Evolutionary conservation across 148 eudicot species (phyloP).

Genomic region (Silene conica): DNA sequence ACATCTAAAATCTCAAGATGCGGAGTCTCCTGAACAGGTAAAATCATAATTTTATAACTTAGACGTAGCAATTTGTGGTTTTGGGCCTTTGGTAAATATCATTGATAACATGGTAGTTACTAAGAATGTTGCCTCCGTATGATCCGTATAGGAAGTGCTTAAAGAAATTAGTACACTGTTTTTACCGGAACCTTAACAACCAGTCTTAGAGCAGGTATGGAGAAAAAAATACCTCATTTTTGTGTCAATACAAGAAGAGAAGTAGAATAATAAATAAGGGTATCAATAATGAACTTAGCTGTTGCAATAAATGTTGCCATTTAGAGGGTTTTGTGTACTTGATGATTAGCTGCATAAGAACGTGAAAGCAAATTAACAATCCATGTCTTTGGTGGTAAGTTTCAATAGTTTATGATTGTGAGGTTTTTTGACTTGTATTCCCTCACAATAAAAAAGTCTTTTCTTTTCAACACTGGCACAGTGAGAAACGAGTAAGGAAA

Average conservation of each 20-base stretch:
- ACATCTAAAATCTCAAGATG: slow-evolving; percentile 28
- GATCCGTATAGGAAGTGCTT: neutral
- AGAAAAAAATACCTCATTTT: neutral
- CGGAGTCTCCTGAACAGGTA: slow-evolving; percentile 78
- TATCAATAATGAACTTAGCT: neutral
- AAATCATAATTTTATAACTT: neutral
- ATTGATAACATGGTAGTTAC: neutral
- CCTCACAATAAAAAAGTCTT: no score
- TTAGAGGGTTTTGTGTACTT: neutral
- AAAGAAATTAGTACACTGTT: neutral
- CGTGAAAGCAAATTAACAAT: neutral
- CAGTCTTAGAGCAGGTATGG: neutral
- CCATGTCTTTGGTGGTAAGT: neutral
- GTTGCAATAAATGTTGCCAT: neutral
- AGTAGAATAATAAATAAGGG: neutral
- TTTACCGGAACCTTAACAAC: neutral
- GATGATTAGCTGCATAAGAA: neutral
- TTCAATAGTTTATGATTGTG: neutral
- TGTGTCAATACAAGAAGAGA: neutral
- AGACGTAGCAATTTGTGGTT: neutral
- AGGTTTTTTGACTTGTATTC: neutral
- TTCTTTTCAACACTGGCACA: no score
- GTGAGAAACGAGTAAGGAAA: no score
- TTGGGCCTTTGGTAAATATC: neutral
- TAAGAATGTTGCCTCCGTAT: neutral